phyloP scores from a whole-genome alignment of 1,284 basidiomycete genomes.

The Schizophyllum amplum region DNA sequence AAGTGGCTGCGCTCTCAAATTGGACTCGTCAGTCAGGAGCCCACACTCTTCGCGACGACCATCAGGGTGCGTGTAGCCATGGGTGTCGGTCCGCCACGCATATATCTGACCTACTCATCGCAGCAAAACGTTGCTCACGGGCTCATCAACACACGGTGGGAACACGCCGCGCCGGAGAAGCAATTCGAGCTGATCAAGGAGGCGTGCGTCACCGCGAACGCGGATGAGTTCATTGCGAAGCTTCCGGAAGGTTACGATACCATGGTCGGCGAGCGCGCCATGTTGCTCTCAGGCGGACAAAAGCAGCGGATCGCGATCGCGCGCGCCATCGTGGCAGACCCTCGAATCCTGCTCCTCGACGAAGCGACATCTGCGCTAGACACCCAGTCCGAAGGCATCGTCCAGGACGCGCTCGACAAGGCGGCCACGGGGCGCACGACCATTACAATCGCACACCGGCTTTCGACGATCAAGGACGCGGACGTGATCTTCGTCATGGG shows the following conservation, averaged over 20 bases:
- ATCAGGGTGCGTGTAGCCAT: conserved; percentile 27
- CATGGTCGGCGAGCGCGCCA: conserved; percentile 88
- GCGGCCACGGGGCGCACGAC: conserved; percentile 57
- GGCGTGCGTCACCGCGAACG: conserved; percentile 87
- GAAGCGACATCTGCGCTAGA: conserved; percentile 90
- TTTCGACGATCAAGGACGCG: conserved; percentile 76
- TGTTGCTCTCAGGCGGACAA: conserved; percentile 90
- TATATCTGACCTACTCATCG: conserved; percentile 6
- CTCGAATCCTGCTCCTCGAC: conserved; percentile 74
- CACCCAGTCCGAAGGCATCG: conserved; percentile 85
- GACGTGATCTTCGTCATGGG: conserved; percentile 88
- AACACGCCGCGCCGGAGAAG: conserved; percentile 66
- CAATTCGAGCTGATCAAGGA: conserved; percentile 76
- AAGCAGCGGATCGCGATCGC: conserved; percentile 49
- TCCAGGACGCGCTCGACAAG: conserved; percentile 86
- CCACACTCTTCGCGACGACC: conserved; percentile 73
- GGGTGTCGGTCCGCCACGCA: conserved; percentile 18
- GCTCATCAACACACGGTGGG: conserved; percentile 68
- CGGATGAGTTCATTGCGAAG: conserved; percentile 81
- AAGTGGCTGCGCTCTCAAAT: conserved; percentile 88
- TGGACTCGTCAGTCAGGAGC: conserved; percentile 87
- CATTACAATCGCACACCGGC: conserved; percentile 70
- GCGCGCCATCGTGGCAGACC: conserved; percentile 90
- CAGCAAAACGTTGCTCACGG: conserved; percentile 82
- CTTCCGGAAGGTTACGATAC: conserved; percentile 86